Conservation (phyloP, 176 grass and related monocot genomes). For the Oryza brachyantha region DNA sequence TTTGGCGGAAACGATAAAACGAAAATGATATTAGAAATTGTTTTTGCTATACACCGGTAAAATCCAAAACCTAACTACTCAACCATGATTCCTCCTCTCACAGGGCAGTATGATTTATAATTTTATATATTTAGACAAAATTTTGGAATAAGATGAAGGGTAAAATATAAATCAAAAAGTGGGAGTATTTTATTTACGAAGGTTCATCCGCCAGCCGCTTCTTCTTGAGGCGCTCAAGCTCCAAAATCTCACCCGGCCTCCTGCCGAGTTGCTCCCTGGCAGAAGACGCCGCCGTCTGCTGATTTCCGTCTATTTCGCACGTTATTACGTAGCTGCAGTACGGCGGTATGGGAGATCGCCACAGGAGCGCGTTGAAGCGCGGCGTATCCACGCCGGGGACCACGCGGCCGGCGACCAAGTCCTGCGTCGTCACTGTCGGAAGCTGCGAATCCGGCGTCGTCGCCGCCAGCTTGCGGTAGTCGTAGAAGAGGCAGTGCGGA, state of each 20-base stretch:
- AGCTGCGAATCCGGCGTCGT: background rate
- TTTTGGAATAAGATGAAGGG: too few species aligned
- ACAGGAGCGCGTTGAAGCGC: slow-evolving; percentile 11
- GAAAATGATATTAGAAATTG: too few species aligned
- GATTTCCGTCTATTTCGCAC: background rate
- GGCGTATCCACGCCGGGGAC: background rate
- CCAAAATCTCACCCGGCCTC: background rate
- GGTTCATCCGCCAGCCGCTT: too few species aligned
- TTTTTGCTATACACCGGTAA: too few species aligned
- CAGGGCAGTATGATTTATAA: too few species aligned
- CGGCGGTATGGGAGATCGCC: slow-evolving; percentile 14
- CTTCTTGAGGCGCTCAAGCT: too few species aligned
- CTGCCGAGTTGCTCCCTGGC: background rate
- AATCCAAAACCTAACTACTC: too few species aligned
- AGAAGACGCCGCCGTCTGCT: background rate
- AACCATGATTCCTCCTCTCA: too few species aligned
- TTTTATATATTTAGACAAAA: too few species aligned
- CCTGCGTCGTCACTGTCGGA: background rate
- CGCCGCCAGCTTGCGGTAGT: background rate
- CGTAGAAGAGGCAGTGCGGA: background rate
- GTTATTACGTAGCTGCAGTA: background rate
- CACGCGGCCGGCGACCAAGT: background rate
- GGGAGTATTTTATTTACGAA: too few species aligned
- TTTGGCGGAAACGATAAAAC: too few species aligned
- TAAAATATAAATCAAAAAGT: too few species aligned